A percentile compares a stretch with the other conserved stretches of the same genome.
Conservation (phyloP, 2,329 filamentous ascomycete species). For the Cercospora beticola region DNA sequence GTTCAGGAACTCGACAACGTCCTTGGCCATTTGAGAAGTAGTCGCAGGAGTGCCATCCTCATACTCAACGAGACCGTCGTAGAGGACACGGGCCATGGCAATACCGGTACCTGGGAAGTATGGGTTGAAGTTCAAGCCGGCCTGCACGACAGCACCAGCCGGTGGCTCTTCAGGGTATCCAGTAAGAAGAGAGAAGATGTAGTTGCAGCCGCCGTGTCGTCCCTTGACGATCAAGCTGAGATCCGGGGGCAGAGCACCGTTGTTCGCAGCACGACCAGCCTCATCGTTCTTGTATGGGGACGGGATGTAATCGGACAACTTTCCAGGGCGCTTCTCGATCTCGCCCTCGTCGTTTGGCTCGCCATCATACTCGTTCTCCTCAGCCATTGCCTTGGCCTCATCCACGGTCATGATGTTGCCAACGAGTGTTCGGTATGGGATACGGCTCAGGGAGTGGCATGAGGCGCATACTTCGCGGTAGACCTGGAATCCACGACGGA, state of each 20-base stretch:
- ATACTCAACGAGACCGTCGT: constrained; percentile 96
- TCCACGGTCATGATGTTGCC: constrained; percentile 92
- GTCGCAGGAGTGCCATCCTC: constrained; percentile 93
- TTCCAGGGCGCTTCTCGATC: constrained; percentile 97
- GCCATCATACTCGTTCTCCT: constrained; percentile 97
- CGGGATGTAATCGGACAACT: constrained; percentile 96
- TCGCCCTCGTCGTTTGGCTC: constrained; percentile 98
- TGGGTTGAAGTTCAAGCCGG: constrained; percentile 98
- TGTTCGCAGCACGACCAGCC: constrained; percentile 95
- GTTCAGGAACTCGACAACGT: constrained; percentile 98
- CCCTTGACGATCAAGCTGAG: constrained; percentile 97
- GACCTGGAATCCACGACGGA: constrained; percentile 98
- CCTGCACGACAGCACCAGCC: constrained; percentile 78
- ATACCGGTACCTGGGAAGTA: constrained; percentile 99
- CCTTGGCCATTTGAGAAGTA: constrained; percentile 99
- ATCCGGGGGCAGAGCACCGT: constrained; percentile 95
- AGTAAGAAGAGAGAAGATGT: constrained; percentile 95
- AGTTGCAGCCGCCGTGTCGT: constrained; percentile 95
- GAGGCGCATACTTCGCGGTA: constrained; percentile 98
- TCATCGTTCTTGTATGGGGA: constrained; percentile 98
- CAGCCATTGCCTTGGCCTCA: constrained; percentile 94
- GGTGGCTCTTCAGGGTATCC: constrained; percentile 97
- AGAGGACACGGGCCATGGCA: constrained; percentile 97
- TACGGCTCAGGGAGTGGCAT: constrained; percentile 93
- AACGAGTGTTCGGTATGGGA: constrained; percentile 90